Evolutionary conservation across 2,329 filamentous ascomycete species (phyloP).

Genomic region (Fusarium sp.): DNA sequence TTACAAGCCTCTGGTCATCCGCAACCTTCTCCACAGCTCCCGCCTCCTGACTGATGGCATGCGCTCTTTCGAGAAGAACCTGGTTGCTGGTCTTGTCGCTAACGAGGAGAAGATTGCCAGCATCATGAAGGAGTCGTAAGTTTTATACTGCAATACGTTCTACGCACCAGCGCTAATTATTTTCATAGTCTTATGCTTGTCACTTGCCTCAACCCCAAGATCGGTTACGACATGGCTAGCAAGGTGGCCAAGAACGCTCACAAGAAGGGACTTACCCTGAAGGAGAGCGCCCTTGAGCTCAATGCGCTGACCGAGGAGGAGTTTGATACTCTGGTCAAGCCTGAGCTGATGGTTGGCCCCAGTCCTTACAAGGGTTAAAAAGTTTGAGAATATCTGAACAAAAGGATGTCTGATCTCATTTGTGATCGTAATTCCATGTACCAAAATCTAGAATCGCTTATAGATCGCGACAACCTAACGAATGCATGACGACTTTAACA

Average conservation of each 20-base stretch:
- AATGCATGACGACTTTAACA: background rate
- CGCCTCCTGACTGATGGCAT: constrained; percentile 92
- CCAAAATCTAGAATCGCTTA: constrained; percentile 22
- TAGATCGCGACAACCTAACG: constrained; percentile 11
- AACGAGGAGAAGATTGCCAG: constrained; percentile 92
- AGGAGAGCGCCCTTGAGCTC: constrained; percentile 93
- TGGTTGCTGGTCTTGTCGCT: constrained; percentile 87
- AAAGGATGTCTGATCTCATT: background rate
- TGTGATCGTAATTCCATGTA: constrained; percentile 19
- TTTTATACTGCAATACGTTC: constrained; percentile 36
- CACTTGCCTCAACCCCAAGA: constrained; percentile 96
- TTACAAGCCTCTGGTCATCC: constrained; percentile 97
- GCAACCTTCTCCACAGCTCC: constrained; percentile 93
- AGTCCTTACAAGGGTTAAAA: constrained; percentile 68
- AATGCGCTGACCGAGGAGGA: constrained; percentile 88
- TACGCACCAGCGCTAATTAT: constrained; percentile 24
- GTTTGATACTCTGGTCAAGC: constrained; percentile 89
- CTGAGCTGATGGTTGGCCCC: constrained; percentile 95
- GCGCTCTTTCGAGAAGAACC: constrained; percentile 94
- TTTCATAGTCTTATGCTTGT: constrained; percentile 88
- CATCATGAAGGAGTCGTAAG: constrained; percentile 94
- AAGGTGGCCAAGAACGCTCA: constrained; percentile 99
- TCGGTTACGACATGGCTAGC: constrained; percentile 96
- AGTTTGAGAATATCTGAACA: background rate
- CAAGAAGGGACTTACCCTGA: constrained; percentile 96